A percentile compares a stretch with the other conserved stretches of the same genome.
phyloP scores from a whole-genome alignment of 31 red algal species.

The Porphyra umbilicalis region DNA sequence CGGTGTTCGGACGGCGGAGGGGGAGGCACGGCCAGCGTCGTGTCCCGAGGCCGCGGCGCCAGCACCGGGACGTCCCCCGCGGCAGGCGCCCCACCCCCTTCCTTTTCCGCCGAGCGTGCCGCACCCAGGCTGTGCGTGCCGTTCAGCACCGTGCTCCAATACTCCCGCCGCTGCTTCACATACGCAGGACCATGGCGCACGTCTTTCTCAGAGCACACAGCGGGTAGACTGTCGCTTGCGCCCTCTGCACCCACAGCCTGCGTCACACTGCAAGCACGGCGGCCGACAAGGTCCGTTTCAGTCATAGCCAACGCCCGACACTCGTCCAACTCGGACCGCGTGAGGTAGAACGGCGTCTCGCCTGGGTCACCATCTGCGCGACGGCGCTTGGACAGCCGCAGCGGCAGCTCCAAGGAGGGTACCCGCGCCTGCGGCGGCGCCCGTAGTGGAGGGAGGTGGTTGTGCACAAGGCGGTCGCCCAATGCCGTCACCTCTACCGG shows the following conservation, averaged over 20 bases:
- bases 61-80: no score
- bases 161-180: neutral
- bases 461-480: neutral
- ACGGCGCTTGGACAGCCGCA: neutral
- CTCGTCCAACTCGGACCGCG: neutral
- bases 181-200: neutral
- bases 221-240: neutral
- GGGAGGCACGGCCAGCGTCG: no score
- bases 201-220: neutral
- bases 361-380: neutral
- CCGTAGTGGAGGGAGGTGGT: neutral
- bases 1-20: no score
- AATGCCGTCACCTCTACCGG: neutral
- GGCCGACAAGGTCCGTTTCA: neutral
- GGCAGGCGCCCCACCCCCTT: no score
- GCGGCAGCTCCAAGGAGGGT: neutral
- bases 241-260: neutral
- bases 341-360: neutral
- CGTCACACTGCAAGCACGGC: neutral
- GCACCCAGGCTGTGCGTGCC: neutral
- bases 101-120: no score
- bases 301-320: neutral
- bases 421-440: neutral
- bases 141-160: constrained; percentile 1
- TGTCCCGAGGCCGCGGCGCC: no score